phyloP scores from a whole-genome alignment of 1,139 yeast genomes.

The Sugiyamaella castrensis region DNA sequence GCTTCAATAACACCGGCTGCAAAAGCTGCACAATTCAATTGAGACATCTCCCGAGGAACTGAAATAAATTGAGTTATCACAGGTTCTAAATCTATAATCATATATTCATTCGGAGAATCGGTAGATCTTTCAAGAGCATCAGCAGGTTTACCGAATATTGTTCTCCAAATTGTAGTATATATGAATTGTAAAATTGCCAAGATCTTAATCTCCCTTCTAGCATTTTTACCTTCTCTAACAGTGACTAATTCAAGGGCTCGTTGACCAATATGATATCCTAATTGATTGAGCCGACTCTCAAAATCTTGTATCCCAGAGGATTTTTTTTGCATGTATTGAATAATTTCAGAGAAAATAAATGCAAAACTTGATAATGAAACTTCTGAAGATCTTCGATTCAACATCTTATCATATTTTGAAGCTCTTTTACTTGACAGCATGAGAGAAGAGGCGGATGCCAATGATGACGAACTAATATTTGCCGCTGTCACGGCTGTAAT shows the following conservation, averaged over 20 bases:
- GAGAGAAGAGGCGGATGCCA: constrained; percentile 4
- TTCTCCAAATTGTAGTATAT: constrained; percentile 77
- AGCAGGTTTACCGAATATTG: constrained; percentile 77
- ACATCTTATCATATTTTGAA: constrained; percentile 63
- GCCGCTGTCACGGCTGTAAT: neutral
- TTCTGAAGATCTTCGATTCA: constrained; percentile 62
- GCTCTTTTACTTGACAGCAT: constrained; percentile 13
- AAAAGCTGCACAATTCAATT: constrained; percentile 78
- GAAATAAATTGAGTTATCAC: constrained; percentile 71
- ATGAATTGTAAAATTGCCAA: constrained; percentile 81
- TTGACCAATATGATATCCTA: constrained; percentile 71
- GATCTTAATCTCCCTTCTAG: constrained; percentile 68
- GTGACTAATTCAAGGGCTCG: constrained; percentile 58
- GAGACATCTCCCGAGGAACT: constrained; percentile 76
- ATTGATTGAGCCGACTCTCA: constrained; percentile 67
- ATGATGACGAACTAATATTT: neutral
- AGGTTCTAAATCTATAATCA: constrained; percentile 81
- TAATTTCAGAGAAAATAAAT: constrained; percentile 68
- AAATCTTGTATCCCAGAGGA: constrained; percentile 74
- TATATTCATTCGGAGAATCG: constrained; percentile 73
- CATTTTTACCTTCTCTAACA: constrained; percentile 62
- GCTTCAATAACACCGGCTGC: constrained; percentile 93
- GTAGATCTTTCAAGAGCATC: constrained; percentile 87
- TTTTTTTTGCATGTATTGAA: constrained; percentile 61
- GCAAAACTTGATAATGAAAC: constrained; percentile 66